Conservation (phyloP, 306 rosid genomes). For the Myrica gale region DNA sequence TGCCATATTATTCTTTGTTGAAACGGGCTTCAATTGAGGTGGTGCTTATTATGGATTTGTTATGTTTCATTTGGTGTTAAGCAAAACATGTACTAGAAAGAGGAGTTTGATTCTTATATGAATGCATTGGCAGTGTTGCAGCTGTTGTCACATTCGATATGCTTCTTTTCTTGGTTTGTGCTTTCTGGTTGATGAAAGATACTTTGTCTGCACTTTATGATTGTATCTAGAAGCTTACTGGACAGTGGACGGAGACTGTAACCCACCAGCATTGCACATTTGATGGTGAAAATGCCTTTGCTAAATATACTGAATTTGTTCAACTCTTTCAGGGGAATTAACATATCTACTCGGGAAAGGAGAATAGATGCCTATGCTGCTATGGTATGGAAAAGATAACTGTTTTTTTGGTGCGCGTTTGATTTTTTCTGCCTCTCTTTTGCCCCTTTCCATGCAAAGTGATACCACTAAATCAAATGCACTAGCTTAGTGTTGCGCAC, state of each 20-base stretch:
- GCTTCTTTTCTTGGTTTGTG: neutral
- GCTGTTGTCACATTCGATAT: neutral
- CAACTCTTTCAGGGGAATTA: constrained; percentile 40
- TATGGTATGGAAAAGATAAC: constrained; percentile 28
- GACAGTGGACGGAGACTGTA: too few species aligned
- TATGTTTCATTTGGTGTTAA: neutral
- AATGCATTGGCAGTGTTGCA: neutral
- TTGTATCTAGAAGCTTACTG: too few species aligned
- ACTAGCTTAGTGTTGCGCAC: neutral
- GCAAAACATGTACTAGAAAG: neutral
- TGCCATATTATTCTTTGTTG: neutral
- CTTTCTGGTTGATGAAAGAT: neutral
- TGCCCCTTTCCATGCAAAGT: neutral
- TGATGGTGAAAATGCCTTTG: neutral
- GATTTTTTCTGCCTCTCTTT: neutral
- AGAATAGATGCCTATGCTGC: constrained; percentile 53
- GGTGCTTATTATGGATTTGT: neutral
- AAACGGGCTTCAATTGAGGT: neutral
- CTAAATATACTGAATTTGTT: neutral
- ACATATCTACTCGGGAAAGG: constrained; percentile 37
- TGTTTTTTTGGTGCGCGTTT: too few species aligned
- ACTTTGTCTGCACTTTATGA: neutral
- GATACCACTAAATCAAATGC: neutral
- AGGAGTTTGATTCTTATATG: too few species aligned
- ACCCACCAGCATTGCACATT: too few species aligned